Evolutionary conservation across 2,329 filamentous ascomycete genomes (phyloP).

Genomic region (Aspergillus bombycis): DNA sequence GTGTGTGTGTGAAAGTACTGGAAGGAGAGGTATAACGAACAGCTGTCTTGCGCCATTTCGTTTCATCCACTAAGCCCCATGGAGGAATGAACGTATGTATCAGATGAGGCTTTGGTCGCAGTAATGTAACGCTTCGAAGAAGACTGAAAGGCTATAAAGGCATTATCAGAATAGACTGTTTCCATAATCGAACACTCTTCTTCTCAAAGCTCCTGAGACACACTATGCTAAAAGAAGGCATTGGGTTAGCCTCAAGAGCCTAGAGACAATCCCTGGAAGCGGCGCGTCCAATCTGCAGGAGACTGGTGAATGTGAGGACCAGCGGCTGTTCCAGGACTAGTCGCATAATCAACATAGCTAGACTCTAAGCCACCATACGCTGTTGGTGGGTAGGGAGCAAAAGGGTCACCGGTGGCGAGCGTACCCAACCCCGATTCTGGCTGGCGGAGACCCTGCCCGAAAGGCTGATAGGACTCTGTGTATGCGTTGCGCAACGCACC

Average conservation of each 20-base stretch:
- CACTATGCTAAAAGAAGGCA: background rate
- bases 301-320: constrained; percentile 37
- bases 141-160: background rate
- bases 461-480: constrained; percentile 42
- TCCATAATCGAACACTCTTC: background rate
- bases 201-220: background rate
- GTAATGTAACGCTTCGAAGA: background rate
- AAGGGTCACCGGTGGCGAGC: constrained; percentile 40
- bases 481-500: constrained; percentile 38
- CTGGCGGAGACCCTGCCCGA: constrained; percentile 36
- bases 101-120: background rate
- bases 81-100: background rate
- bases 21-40: background rate
- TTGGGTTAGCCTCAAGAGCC: constrained; percentile 53
- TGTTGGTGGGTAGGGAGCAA: constrained; percentile 35
- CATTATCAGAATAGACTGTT: background rate
- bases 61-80: background rate
- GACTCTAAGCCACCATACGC: constrained; percentile 45
- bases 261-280: constrained; percentile 73
- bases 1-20: background rate
- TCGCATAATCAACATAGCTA: constrained; percentile 35
- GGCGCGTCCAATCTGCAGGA: constrained; percentile 61
- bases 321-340: constrained; percentile 38
- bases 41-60: background rate
- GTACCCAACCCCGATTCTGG: constrained; percentile 33